These are phyloP conservation scores for Beauveria medogensis DNA, from an alignment of 2,329 filamentous ascomycete species.

Conservation along the genomic window DNA sequence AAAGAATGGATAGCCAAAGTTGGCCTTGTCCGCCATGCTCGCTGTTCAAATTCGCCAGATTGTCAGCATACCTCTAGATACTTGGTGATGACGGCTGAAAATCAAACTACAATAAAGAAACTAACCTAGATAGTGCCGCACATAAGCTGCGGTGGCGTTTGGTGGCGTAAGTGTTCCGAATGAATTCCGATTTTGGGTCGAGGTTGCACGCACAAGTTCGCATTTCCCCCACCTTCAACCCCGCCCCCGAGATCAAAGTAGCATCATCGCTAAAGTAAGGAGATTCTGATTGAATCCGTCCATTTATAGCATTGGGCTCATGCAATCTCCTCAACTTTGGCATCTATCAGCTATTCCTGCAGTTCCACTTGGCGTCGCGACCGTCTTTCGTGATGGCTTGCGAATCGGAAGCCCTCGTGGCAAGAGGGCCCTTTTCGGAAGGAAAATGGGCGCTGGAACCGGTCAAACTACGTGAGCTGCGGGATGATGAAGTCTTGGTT, in stretches of 20 bases:
- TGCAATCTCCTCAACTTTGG: neutral
- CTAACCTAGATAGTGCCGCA: too few species aligned
- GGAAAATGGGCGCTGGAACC: slow-evolving; percentile 25
- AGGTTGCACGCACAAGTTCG: neutral
- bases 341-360: neutral
- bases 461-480: slow-evolving; percentile 20
- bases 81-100: too few species aligned
- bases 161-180: neutral
- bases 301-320: neutral
- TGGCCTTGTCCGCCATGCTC: too few species aligned
- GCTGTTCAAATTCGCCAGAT: too few species aligned
- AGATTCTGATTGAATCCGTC: too few species aligned
- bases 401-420: slow-evolving; percentile 22
- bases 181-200: neutral
- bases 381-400: slow-evolving; percentile 14
- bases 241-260: neutral
- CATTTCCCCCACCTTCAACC: slow-evolving; percentile 1
- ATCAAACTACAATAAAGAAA: too few species aligned
- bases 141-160: neutral
- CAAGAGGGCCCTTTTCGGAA: slow-evolving; percentile 23
- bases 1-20: neutral
- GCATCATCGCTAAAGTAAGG: neutral
- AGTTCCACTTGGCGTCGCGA: neutral
- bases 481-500: slow-evolving; percentile 41
- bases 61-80: too few species aligned